A percentile compares a stretch with the other conserved stretches of the same genome.
Evolutionary conservation across 2,329 filamentous ascomycete species (phyloP).

Genomic region (Penicillium sp.): DNA sequence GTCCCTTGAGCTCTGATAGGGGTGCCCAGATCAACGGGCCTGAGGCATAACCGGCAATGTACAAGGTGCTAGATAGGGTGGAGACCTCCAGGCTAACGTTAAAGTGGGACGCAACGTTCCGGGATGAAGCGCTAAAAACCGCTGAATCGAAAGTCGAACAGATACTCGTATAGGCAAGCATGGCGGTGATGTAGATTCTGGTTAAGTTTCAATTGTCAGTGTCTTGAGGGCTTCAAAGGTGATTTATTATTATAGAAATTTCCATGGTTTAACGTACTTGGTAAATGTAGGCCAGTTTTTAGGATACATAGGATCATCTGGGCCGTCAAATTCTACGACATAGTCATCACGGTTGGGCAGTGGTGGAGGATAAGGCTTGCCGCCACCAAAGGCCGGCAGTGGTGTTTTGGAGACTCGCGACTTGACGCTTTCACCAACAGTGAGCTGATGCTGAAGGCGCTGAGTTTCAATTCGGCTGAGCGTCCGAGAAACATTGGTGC

Average conservation of each 20-base stretch:
- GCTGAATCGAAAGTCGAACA: slow-evolving; percentile 55
- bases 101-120: slow-evolving; percentile 51
- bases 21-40: slow-evolving; percentile 63
- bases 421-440: slow-evolving; percentile 31
- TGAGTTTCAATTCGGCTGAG: slow-evolving; percentile 35
- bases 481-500: slow-evolving; percentile 23
- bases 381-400: slow-evolving; percentile 33
- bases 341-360: slow-evolving; percentile 56
- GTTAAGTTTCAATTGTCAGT: background rate
- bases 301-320: slow-evolving; percentile 53
- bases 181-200: slow-evolving; percentile 19
- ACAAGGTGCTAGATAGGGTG: slow-evolving; percentile 47
- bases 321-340: slow-evolving; percentile 58
- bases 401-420: slow-evolving; percentile 25
- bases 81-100: slow-evolving; percentile 43
- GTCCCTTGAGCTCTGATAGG: slow-evolving; percentile 59
- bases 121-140: slow-evolving; percentile 68
- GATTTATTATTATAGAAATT: background rate
- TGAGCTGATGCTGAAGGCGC: slow-evolving; percentile 40
- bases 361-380: slow-evolving; percentile 54
- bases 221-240: background rate
- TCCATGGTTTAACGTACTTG: slow-evolving; percentile 39
- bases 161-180: slow-evolving; percentile 25
- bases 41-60: slow-evolving; percentile 54
- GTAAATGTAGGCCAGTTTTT: slow-evolving; percentile 54